A percentile compares a stretch with the other conserved stretches of the same genome.
Evolutionary conservation across 495 filamentous ascomycete species (phyloP).

Genomic region (Tuber microsphaerosporum): DNA sequence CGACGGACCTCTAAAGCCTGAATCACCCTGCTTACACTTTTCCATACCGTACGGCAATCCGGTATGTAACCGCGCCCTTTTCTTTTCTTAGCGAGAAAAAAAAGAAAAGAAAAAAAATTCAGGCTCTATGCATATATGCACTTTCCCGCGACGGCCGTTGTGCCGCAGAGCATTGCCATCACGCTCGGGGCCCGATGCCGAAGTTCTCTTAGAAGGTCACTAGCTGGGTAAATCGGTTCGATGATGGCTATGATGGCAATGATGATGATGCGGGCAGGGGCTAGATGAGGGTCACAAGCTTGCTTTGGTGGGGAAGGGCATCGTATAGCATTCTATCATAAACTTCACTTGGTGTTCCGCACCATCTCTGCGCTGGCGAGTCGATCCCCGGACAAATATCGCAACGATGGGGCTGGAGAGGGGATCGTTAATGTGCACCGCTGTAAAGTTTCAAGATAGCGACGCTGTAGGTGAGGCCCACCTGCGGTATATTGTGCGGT

Average conservation of each 20-base stretch:
- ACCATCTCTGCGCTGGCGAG: not conserved
- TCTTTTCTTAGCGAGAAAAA: not conserved
- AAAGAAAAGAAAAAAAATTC: not conserved
- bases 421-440: not conserved
- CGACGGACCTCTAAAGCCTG: not conserved
- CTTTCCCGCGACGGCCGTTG: not conserved
- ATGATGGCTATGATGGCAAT: not conserved
- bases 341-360: not conserved
- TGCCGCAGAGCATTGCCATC: not conserved
- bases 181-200: not conserved
- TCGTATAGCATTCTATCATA: not conserved
- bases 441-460: not conserved
- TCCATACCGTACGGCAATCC: not conserved
- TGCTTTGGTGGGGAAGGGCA: not conserved
- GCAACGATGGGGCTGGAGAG: not conserved
- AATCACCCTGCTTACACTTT: not conserved
- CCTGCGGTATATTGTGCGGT: not conserved
- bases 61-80: not conserved
- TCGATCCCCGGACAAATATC: not conserved
- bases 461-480: not conserved
- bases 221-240: not conserved
- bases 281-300: not conserved
- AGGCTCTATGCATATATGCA: not conserved
- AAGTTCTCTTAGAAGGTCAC: not conserved
- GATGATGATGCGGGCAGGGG: not conserved